Evolutionary conservation across 1,139 yeast genomes (phyloP), one percentile per base, ranked within the genome.

Genomic region (Candida sanyaensis): DNA sequence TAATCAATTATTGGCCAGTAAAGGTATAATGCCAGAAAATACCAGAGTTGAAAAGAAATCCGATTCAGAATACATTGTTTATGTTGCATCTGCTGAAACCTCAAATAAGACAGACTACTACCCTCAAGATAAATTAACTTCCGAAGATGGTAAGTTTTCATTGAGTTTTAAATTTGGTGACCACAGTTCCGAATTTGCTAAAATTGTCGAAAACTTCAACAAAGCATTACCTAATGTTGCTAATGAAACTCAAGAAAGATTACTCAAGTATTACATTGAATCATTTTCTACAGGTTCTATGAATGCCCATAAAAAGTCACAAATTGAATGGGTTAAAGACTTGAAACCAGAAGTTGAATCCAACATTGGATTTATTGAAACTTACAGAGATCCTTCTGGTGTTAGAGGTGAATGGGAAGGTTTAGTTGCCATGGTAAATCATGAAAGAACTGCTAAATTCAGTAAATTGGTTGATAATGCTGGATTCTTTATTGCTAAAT

Each of bases 351-450:
- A 73, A 33, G 92, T 90, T 27, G 97, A 90, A 67, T 84, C 93
- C 41, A 88, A 90, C 62, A 81, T 89, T 57, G 97, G 97, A 0
- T 90, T 89, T 63, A 89, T 90, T 59, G 97, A 90, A 70, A 89
- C 96, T 29, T 90, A 90, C 68, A 78, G 97, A 65, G 97, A 89
- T 63, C 96, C 96, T 12, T 81, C 92, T 17, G 96, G 96, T 43
- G 90, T 89, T 41, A 81, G 93, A 62, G 97, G 96, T 51, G 97
- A 90, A 69, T 90, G 95, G 93, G 96, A 90, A 70, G 91, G 96
- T 31, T 71, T 90, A 42, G 95, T 90, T 37, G 95, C 96, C n/a
- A 87, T 89, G 83, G 96, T 89, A 47, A 88, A 90, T 66, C 86
- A 86, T 60, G 93, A 88, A 55, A 80, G 96, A 55, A 90, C 97